Conservation (phyloP, 768 basidiomycete genomes). For the Gloeophyllum trabeum region DNA sequence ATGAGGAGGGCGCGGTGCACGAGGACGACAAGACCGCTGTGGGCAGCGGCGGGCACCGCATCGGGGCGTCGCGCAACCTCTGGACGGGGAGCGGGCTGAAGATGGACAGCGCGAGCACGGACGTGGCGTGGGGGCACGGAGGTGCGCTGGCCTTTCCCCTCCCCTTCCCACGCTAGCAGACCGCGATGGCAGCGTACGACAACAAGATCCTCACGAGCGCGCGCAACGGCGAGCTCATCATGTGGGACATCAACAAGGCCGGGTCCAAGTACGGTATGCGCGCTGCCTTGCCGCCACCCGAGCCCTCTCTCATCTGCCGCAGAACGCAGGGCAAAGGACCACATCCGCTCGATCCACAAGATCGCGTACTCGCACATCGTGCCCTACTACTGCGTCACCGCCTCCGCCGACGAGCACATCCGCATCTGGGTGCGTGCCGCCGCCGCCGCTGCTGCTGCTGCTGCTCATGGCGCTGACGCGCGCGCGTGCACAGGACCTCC, state of each 20-base stretch:
- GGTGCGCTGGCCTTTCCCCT: conserved; percentile 26
- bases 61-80: conserved; percentile 66
- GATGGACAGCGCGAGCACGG: conserved; percentile 68
- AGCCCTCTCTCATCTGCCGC: background rate
- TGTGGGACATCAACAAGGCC: conserved; percentile 75
- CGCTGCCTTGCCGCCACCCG: background rate
- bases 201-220: conserved; percentile 76
- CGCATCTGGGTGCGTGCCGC: conserved; percentile 58
- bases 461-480: no score
- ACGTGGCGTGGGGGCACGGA: conserved; percentile 72
- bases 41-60: conserved; percentile 51
- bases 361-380: conserved; percentile 58
- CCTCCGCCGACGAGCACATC: conserved; percentile 71
- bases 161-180: background rate
- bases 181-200: conserved; percentile 38
- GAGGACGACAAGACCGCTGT: conserved; percentile 43
- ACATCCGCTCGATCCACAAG: conserved; percentile 61
- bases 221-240: conserved; percentile 69
- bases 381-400: conserved; percentile 66
- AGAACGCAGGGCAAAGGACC: conserved; percentile 62
- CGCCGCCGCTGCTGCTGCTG: background rate
- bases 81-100: conserved; percentile 75
- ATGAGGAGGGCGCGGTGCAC: no score
- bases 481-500: conserved; percentile 71
- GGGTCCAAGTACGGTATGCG: conserved; percentile 58